Base-by-base conservation (phyloP, 805 yeast species). In the Dipodascopsis uninucleata region DNA sequence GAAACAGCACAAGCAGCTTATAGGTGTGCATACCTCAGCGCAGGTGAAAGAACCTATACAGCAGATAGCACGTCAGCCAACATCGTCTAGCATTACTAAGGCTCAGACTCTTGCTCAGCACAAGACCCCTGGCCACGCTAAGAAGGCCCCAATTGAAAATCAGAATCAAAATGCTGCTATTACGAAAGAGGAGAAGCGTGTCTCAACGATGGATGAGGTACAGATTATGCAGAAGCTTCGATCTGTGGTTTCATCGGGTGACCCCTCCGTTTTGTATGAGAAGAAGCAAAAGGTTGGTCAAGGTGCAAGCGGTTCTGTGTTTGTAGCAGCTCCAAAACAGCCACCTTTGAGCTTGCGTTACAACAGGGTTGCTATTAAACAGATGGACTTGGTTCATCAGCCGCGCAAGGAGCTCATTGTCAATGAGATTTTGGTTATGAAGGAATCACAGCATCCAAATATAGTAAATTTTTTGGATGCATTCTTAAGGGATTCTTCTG, bases 271-370 rank as follows among this genome's bases (percentile, higher is more conserved):
- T 42, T 62, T 76, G 38, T 93, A 85, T 64, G 70, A 72, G 35
- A 81, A 79, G 59, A 71, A 68, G 49, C 47, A 62, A 16, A 67
- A 68, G 57, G 65, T 70, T 38, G 99, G 99, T 14, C 97, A 93
- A 68, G 99, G 99, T 59, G 99, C 99, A 0, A 79, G 89, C 52
- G 99, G 98, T 16, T 87, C 94, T 2, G 99, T 93, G 16, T 93
- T 84, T 61, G 57, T 58, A 12, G 61, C 61, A 12, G 16, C 52
- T 7, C 47, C 56, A 10, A 39, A 39, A 3, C 42, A 44, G 29
- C 42, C 47, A 14, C 45, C 34, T 9, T 14, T 39, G 36, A 29
- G 43, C 28, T 24, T 35, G 22, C 29, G 36, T 17, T 37, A 28
- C 31, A 12, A 54, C 41, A 71, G 88, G 38, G 96, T 93, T 36